Conservation (phyloP, 2,329 filamentous ascomycete species). For the Ophiocordyceps australis region DNA sequence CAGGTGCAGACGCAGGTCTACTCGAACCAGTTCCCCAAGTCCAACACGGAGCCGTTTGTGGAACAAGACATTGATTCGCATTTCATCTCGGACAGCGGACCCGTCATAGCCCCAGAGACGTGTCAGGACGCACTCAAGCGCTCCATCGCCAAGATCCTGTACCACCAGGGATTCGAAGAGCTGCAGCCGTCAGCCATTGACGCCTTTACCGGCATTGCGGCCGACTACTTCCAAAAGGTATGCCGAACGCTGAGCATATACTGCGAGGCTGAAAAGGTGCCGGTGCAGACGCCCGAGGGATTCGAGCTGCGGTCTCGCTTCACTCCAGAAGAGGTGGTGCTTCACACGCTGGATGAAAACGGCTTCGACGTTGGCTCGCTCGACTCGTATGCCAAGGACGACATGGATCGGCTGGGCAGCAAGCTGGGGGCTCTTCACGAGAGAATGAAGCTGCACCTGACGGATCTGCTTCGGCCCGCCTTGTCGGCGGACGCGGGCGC, state of each 20-base stretch:
- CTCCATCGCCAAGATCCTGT: slow-evolving; percentile 86
- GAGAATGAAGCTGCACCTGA: slow-evolving; percentile 80
- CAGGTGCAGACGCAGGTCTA: slow-evolving; percentile 96
- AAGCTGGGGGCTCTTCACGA: slow-evolving; percentile 80
- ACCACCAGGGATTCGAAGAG: slow-evolving; percentile 92
- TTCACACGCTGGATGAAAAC: slow-evolving; percentile 73
- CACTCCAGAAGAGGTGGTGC: slow-evolving; percentile 65
- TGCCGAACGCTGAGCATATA: slow-evolving; percentile 66
- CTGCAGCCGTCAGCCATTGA: slow-evolving; percentile 90
- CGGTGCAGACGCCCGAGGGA: slow-evolving; percentile 25
- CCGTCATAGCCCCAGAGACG: slow-evolving; percentile 68
- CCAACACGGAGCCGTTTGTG: slow-evolving; percentile 73
- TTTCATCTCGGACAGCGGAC: slow-evolving; percentile 74
- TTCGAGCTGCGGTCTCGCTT: slow-evolving; percentile 43
- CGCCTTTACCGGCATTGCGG: slow-evolving; percentile 72
- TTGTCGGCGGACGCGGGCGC: slow-evolving; percentile 54
- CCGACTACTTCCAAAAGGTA: slow-evolving; percentile 78
- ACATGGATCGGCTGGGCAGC: slow-evolving; percentile 67
- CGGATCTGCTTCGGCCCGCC: slow-evolving; percentile 84
- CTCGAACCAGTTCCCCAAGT: slow-evolving; percentile 95
- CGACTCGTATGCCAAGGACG: slow-evolving; percentile 79
- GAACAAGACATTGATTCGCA: slow-evolving; percentile 80
- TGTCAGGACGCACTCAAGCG: slow-evolving; percentile 75
- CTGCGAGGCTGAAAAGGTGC: slow-evolving; percentile 62
- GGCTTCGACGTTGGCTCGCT: slow-evolving; percentile 67